phyloP scores from a whole-genome alignment of 192 early-diverging fungal genomes.

The Podila clonocystis region DNA sequence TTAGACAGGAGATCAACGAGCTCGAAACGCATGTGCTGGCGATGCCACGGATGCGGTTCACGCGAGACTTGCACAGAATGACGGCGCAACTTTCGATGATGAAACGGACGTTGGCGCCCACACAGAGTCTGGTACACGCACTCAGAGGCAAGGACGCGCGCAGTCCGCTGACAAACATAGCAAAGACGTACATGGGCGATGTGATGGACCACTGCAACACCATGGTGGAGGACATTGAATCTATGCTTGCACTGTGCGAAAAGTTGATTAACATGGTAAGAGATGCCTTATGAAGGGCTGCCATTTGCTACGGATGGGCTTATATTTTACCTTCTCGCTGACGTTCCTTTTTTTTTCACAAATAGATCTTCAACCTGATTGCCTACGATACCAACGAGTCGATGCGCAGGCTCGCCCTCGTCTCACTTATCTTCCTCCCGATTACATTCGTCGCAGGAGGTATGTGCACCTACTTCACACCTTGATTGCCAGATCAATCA shows the following conservation, averaged over 20 bases:
- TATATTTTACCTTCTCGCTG: neutral
- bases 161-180: constrained; percentile 34
- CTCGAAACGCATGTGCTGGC: constrained; percentile 52
- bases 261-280: constrained; percentile 61
- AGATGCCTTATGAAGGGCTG: neutral
- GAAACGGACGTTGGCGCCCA: constrained; percentile 56
- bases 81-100: constrained; percentile 54
- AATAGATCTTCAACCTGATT: constrained; percentile 57
- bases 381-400: constrained; percentile 59
- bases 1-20: constrained; percentile 52
- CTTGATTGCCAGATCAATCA: neutral
- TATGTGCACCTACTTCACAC: constrained; percentile 2
- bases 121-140: constrained; percentile 52
- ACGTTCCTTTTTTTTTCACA: neutral
- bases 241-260: constrained; percentile 51
- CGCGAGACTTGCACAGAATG: constrained; percentile 55
- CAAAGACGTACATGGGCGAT: constrained; percentile 59
- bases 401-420: constrained; percentile 43
- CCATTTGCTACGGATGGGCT: neutral
- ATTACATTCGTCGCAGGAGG: constrained; percentile 66
- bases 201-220: constrained; percentile 61
- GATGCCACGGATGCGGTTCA: constrained; percentile 51
- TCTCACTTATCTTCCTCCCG: constrained; percentile 60
- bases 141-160: constrained; percentile 47
- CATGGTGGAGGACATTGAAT: constrained; percentile 60